Base-by-base conservation (phyloP, 164 flowering plant genomes). In the Akebia trifoliata region DNA sequence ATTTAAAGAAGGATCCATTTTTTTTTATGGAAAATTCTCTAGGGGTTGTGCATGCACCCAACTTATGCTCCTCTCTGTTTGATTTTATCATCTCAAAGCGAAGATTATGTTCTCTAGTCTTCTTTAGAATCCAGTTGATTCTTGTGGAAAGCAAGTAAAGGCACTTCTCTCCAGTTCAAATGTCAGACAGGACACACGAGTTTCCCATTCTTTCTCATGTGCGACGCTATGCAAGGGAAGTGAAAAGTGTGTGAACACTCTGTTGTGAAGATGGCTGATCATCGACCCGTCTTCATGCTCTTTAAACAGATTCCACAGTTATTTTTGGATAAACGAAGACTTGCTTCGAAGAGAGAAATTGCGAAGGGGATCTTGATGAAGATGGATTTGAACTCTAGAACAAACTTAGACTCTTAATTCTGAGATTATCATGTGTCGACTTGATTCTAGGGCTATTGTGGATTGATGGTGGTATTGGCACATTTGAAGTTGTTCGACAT, bases 211-310 rank as follows among this genome's bases (percentile, higher is more conserved):
- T 75, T 77, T 14, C 79, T 59, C 10, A 87, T 89, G 57, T 86
- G 83, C 0, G 82, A 59, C 0, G 96, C 84, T 14, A 93, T 83
- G 76, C 99, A 93, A 2, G 96, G 90, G 57, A 93, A 93, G 50
- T 93, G 97, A 52, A 90, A 93, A 3, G 89, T 71, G 57, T 93
- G 99, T 0, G 82, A 67, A 63, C 99, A 93, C 54, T 90, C 96
- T 0, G 96, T 92, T 3, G 96, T 93, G 81, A 78, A 93, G 3
- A 93, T 87, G 44, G 97, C 96, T 43, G 76, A 90, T 17, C 96
- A 90, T 54, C 84, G 94, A 5, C 96, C 94, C 0, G 83, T 77
- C 72, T 87, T 90, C 74, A 87, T 84, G 64, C 88, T 90, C 63
- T 81, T 86, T 66, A 70, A 47, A 63, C 97, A 93, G 10, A 90